Evolutionary conservation across 257 asterid species (phyloP), one percentile per base, ranked within the genome.

Genomic region (Fraxinus pennsylvanica): DNA sequence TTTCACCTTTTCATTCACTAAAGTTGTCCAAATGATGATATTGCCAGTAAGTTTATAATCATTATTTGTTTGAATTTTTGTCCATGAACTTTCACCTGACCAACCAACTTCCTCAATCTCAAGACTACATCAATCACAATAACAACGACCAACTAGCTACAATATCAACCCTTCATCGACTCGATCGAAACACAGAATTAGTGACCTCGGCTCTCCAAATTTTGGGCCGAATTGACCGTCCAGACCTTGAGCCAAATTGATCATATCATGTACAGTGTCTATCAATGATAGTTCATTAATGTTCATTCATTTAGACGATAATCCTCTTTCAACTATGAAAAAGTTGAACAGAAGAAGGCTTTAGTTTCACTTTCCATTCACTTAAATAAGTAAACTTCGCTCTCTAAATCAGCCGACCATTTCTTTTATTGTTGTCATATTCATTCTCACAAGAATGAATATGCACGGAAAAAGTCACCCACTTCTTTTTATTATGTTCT

Each of bases 51-150:
- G 76, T 76, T 29, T 63, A 14, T 45, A 75, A 79, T 85, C 81
- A 82, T 79, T 79, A 69, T 79, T 68, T 45, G 57, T 85, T 81
- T 85, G 85, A 81, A 79, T 76, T 76, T 68, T 76, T 77, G 84
- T 69, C 72, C 84, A 76, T 80, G 77, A 80, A 47, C 6, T 68
- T 73, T 80, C 86, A 76, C 74, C 77, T 68, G 71, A 68, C 76
- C 81, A 81, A 74, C 78, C 54, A 74, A 57, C 71, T 54, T 74
- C 54, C 50, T 38, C 66, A 74, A 74, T 74, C 78, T 57, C 78
- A 74, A 74, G 75, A 39, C 61, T 59, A 6, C 54, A 71, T 71
- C 57, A 71, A 14, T 21, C 32, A 25, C 75, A 9, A 22, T 63
- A 10, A 63, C 30, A n/a, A 47, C 21, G 14, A 14, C 3, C 54